Percentiles rank a stretch among this genome's conserved stretches.
Conservation (phyloP, 2,329 filamentous ascomycete genomes). For the Fusarium setosum region DNA sequence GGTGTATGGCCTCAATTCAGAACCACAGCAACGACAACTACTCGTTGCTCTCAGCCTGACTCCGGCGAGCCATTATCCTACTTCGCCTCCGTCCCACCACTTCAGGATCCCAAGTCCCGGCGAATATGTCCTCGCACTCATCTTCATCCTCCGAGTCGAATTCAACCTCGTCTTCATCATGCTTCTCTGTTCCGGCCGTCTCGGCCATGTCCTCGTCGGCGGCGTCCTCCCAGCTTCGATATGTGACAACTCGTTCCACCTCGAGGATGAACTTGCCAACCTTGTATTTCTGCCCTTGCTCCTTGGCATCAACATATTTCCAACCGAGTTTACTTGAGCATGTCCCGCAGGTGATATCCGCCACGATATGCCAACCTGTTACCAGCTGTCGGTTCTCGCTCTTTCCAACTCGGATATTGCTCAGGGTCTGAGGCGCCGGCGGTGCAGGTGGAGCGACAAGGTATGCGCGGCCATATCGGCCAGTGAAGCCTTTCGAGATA, state of each 20-base stretch:
- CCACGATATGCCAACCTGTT: constrained; percentile 72
- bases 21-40: constrained; percentile 16
- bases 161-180: constrained; percentile 50
- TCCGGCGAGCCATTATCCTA: constrained; percentile 48
- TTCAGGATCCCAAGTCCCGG: constrained; percentile 69
- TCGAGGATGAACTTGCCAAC: constrained; percentile 77
- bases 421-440: constrained; percentile 49
- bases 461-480: constrained; percentile 72
- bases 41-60: constrained; percentile 22
- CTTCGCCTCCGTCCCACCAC: constrained; percentile 60
- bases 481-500: constrained; percentile 74
- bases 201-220: constrained; percentile 18
- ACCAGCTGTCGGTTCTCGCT: constrained; percentile 68
- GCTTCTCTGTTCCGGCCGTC: constrained; percentile 14
- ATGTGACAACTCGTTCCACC: constrained; percentile 65
- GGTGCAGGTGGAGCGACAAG: constrained; percentile 61
- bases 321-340: constrained; percentile 71
- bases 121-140: constrained; percentile 74
- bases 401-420: constrained; percentile 67
- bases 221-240: constrained; percentile 62
- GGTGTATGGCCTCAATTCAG: background rate
- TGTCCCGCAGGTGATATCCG: constrained; percentile 69
- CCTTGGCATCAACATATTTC: constrained; percentile 75
- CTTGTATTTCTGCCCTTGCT: constrained; percentile 72
- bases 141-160: constrained; percentile 75